phyloP scores from a whole-genome alignment of 441 rosid genomes.

The Melastoma candidum region DNA sequence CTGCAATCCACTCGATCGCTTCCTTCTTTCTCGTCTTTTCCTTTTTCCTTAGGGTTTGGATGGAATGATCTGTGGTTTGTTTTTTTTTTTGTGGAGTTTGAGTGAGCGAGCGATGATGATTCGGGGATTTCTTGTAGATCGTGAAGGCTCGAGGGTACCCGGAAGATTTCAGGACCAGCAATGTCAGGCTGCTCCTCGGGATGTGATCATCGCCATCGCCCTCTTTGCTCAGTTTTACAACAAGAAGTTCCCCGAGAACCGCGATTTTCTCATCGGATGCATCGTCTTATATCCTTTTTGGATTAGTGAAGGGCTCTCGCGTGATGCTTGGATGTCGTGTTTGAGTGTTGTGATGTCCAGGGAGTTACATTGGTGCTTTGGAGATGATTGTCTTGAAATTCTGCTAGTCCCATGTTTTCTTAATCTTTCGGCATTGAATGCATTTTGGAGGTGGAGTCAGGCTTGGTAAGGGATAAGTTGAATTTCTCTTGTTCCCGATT shows the following conservation, averaged over 20 bases:
- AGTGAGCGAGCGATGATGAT: too few relatives aligned
- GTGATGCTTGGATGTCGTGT: too few relatives aligned
- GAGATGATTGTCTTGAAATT: too few relatives aligned
- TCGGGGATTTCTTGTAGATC: slow-evolving; percentile 26
- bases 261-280: slow-evolving; percentile 74
- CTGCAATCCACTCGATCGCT: slow-evolving; percentile 5
- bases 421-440: too few relatives aligned
- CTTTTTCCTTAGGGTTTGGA: background rate
- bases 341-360: too few relatives aligned
- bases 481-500: too few relatives aligned
- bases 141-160: slow-evolving; percentile 69
- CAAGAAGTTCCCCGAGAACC: slow-evolving; percentile 90
- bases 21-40: background rate
- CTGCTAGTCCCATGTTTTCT: too few relatives aligned
- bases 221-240: slow-evolving; percentile 95
- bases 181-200: slow-evolving; percentile 60
- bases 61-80: too few relatives aligned
- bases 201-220: slow-evolving; percentile 52
- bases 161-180: slow-evolving; percentile 87
- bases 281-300: slow-evolving; percentile 77
- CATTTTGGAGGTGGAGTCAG: too few relatives aligned
- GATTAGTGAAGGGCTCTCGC: too few relatives aligned
- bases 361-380: too few relatives aligned
- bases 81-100: background rate
- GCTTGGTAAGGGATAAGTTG: too few relatives aligned